Percentiles rank a stretch among this genome's conserved stretches.
phyloP scores from a whole-genome alignment of 805 yeast species.

The Candida bentonensis region DNA sequence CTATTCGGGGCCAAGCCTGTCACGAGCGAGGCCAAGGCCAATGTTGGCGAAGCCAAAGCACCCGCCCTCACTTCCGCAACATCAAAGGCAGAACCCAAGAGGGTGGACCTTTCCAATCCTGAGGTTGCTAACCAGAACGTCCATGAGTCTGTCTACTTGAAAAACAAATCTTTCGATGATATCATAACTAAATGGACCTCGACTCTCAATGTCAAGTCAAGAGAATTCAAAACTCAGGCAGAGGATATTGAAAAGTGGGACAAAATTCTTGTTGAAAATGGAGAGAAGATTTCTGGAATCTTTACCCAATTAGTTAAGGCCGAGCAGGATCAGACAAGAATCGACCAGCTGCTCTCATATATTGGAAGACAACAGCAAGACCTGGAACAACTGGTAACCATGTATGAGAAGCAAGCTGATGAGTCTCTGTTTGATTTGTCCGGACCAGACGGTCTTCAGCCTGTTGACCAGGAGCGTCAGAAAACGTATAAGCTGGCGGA shows the following conservation, averaged over 20 bases:
- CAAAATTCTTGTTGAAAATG: constrained; percentile 64
- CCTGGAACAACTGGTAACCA: constrained; percentile 64
- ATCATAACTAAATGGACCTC: constrained; percentile 86
- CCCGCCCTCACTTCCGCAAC: constrained; percentile 4
- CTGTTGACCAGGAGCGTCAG: constrained; percentile 69
- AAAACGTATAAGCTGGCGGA: constrained; percentile 84
- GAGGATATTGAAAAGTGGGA: constrained; percentile 77
- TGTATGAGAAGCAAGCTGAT: constrained; percentile 54
- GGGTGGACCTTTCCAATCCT: constrained; percentile 20
- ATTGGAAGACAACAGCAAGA: constrained; percentile 90
- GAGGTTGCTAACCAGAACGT: constrained; percentile 27
- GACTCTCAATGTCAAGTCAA: constrained; percentile 60
- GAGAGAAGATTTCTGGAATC: constrained; percentile 66
- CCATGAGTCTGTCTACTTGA: constrained; percentile 42
- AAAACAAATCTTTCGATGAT: constrained; percentile 87
- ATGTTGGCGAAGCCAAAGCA: background rate
- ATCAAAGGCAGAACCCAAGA: constrained; percentile 9
- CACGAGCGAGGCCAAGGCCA: background rate
- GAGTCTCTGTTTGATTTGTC: constrained; percentile 10
- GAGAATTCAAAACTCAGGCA: constrained; percentile 63
- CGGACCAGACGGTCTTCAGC: constrained; percentile 24
- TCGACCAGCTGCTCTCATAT: constrained; percentile 76
- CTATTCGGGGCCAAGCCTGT: constrained; percentile 11
- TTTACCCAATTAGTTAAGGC: constrained; percentile 69
- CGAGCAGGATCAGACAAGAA: constrained; percentile 68